Percentiles rank a stretch among this genome's conserved stretches.
Conservation (phyloP, 306 rosid genomes). For the Prunus fruticosa region DNA sequence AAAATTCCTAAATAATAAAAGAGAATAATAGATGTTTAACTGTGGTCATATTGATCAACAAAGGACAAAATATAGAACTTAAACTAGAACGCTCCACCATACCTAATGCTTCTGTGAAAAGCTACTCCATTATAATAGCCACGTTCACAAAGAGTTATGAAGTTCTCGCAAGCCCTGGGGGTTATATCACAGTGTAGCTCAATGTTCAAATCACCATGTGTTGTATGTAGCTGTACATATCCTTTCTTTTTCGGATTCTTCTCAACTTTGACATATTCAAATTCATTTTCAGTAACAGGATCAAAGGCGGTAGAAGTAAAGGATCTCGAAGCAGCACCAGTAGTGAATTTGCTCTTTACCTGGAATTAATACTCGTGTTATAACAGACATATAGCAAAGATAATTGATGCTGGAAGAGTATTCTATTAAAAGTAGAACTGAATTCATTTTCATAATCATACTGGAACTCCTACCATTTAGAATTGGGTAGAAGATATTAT, state of each 20-base stretch:
- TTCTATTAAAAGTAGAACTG: conserved; percentile 4
- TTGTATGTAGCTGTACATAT: conserved; percentile 82
- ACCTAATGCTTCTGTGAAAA: conserved; percentile 89
- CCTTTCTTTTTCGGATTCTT: conserved; percentile 96
- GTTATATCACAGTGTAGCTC: conserved; percentile 93
- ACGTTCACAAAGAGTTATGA: conserved; percentile 90
- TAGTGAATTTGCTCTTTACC: conserved; percentile 90
- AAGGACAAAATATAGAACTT: conserved; percentile 1
- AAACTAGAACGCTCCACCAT: conserved; percentile 14
- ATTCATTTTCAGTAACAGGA: conserved; percentile 86
- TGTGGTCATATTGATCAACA: conserved; percentile 2
- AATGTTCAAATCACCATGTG: conserved; percentile 95
- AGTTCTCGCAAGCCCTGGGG: conserved; percentile 91
- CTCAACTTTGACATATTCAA: conserved; percentile 93
- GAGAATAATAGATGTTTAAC: conserved; percentile 6
- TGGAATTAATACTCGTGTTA: conserved; percentile 34
- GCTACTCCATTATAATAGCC: conserved; percentile 89
- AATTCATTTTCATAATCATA: neutral
- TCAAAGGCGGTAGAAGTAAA: conserved; percentile 91
- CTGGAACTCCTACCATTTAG: neutral
- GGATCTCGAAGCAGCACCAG: conserved; percentile 97
- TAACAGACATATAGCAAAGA: conserved; percentile 5
- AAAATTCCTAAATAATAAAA: conserved; percentile 63
- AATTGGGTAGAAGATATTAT: neutral
- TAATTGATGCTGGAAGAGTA: neutral